A percentile compares a stretch with the other conserved stretches of the same genome.
Conservation (phyloP, 106 monocot genomes). For the Allium fistulosum region DNA sequence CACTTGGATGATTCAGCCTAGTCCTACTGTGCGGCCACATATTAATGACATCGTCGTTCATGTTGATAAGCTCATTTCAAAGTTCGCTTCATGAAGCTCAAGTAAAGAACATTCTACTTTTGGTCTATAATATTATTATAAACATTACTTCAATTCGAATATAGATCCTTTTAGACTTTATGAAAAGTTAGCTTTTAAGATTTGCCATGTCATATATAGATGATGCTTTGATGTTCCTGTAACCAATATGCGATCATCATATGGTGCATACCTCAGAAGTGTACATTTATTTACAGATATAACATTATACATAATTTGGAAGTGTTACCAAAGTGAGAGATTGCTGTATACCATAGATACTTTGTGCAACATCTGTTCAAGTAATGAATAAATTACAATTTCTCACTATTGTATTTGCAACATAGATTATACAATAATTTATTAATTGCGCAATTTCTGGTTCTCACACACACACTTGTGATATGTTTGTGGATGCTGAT, state of each 20-base stretch:
- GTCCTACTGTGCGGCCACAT: conserved; percentile 59
- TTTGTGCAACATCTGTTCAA: neutral
- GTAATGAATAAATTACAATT: neutral
- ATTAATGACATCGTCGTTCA: conserved; percentile 79
- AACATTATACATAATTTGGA: neutral
- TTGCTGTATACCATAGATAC: neutral
- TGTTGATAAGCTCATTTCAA: conserved; percentile 82
- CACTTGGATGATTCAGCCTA: conserved; percentile 86
- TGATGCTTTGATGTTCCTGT: neutral
- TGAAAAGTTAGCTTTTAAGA: neutral
- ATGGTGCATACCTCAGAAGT: neutral
- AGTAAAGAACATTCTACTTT: too few species aligned
- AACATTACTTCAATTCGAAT: neutral
- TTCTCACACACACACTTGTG: too few species aligned
- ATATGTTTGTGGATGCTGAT: too few species aligned
- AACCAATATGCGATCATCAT: neutral
- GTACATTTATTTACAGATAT: neutral
- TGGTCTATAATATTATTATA: too few species aligned
- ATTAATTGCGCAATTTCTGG: too few species aligned
- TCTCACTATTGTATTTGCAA: neutral
- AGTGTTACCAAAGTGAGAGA: neutral
- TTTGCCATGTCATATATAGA: neutral
- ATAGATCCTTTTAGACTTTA: neutral
- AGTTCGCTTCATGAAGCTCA: conserved; percentile 28
- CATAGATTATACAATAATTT: too few species aligned